Conservation (phyloP, 2,329 filamentous ascomycete genomes). For the Cladobotryum protrusum region DNA sequence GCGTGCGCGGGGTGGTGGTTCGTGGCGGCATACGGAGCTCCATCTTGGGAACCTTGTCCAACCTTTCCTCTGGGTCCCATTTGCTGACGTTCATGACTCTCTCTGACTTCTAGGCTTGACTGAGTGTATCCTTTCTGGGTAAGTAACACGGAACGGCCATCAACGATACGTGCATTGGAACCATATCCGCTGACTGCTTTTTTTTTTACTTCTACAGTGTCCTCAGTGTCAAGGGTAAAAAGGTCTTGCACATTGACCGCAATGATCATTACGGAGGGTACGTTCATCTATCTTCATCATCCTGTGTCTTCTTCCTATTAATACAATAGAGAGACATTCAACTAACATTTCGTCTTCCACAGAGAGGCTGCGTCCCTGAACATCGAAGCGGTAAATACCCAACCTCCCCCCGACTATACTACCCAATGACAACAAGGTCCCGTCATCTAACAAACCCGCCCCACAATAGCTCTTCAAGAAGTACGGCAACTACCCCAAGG, state of each 20-base stretch:
- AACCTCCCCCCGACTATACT: not conserved
- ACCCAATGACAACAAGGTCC: not conserved
- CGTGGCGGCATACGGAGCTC: not conserved
- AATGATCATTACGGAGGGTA: constrained; percentile 98
- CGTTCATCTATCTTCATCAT: constrained; percentile 28
- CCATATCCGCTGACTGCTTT: constrained; percentile 24
- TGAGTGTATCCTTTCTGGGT: constrained; percentile 98
- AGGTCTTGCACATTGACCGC: constrained; percentile 97
- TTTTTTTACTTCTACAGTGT: constrained; percentile 46
- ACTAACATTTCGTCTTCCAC: constrained; percentile 3
- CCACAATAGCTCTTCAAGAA: constrained; percentile 80
- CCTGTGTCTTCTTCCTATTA: too few relatives aligned
- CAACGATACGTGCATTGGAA: not conserved
- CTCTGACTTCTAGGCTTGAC: constrained; percentile 64
- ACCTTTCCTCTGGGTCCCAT: not conserved
- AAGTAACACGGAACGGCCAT: constrained; percentile 29
- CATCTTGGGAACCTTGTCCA: not conserved
- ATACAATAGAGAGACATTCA: too few relatives aligned
- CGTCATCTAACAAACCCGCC: constrained; percentile 1
- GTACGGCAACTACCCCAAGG: constrained; percentile 73
- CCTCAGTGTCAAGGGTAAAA: constrained; percentile 96
- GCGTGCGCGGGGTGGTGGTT: not conserved
- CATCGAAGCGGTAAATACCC: constrained; percentile 71
- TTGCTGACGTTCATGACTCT: constrained; percentile 4
- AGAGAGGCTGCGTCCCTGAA: constrained; percentile 93